Percentiles rank a stretch among this genome's conserved stretches.
These are phyloP conservation scores for Rhododendron molle DNA, from an alignment of 148 eudicot species.

Conservation along the genomic window DNA sequence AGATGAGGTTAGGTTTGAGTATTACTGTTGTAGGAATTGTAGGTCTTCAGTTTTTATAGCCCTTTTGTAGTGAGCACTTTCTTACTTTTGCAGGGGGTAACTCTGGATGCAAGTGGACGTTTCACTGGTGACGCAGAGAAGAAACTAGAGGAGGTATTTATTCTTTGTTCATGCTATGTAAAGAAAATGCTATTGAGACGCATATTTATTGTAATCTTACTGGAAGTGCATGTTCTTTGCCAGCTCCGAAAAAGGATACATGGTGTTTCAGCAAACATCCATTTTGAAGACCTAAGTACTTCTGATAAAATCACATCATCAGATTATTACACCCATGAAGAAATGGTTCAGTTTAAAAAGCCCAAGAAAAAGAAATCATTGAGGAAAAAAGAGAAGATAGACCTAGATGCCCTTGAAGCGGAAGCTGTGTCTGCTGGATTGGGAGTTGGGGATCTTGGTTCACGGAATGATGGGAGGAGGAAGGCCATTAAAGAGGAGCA, in stretches of 20 bases:
- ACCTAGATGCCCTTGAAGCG: constrained; percentile 88
- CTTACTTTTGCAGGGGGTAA: constrained; percentile 55
- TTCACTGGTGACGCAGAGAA: constrained; percentile 80
- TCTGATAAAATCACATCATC: constrained; percentile 55
- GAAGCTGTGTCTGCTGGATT: constrained; percentile 83
- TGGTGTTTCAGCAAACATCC: constrained; percentile 38
- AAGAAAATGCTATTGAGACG: not conserved
- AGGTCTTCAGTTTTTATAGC: not conserved
- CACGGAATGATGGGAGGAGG: constrained; percentile 63
- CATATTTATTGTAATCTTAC: not conserved
- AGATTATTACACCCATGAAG: constrained; percentile 84
- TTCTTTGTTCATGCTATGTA: constrained; percentile 1
- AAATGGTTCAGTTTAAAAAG: constrained; percentile 80
- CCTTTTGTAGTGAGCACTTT: not conserved
- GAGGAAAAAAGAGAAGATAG: constrained; percentile 89
- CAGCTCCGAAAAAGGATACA: constrained; percentile 85
- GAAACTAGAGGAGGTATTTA: constrained; percentile 83
- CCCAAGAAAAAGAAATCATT: constrained; percentile 96
- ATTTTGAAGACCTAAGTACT: constrained; percentile 59
- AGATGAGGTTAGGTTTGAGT: constrained; percentile 52
- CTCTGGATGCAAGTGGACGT: constrained; percentile 80
- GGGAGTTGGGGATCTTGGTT: constrained; percentile 80
- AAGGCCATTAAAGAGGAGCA: constrained; percentile 57
- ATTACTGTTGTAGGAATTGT: not conserved
- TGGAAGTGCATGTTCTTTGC: constrained; percentile 3